Evolutionary conservation across 2,329 filamentous ascomycete species (phyloP).

Genomic region (Trichophyton benhamiae): DNA sequence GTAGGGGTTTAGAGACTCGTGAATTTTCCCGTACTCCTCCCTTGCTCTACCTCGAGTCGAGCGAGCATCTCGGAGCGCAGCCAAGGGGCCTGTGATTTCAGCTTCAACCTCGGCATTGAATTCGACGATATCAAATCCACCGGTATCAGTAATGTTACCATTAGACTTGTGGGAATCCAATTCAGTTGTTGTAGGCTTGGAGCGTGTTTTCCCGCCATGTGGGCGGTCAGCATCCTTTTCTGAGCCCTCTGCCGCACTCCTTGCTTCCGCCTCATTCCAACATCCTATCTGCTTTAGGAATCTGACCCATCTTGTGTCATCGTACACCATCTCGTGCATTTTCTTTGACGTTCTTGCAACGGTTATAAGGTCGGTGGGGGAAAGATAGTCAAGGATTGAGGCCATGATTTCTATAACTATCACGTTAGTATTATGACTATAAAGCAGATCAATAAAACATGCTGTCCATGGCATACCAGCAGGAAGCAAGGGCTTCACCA

Average conservation of each 20-base stretch:
- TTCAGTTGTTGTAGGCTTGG: not conserved
- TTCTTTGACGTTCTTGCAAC: slow-evolving; percentile 75
- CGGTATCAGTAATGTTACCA: slow-evolving; percentile 30
- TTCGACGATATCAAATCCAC: slow-evolving; percentile 71
- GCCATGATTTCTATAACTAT: slow-evolving; percentile 62
- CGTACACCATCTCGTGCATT: slow-evolving; percentile 96
- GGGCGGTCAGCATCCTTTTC: slow-evolving; percentile 38
- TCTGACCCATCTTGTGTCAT: slow-evolving; percentile 89
- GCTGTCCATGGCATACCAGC: slow-evolving; percentile 48
- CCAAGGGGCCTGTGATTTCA: slow-evolving; percentile 43
- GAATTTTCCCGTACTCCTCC: slow-evolving; percentile 81
- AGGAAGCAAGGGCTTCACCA: slow-evolving; percentile 65
- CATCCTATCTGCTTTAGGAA: slow-evolving; percentile 74
- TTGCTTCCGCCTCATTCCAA: slow-evolving; percentile 83
- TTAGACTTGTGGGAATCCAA: not conserved
- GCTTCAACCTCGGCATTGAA: slow-evolving; percentile 35
- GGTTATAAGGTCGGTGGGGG: slow-evolving; percentile 69
- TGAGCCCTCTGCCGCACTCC: slow-evolving; percentile 56
- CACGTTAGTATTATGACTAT: slow-evolving; percentile 10
- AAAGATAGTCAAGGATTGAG: slow-evolving; percentile 77
- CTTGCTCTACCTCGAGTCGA: slow-evolving; percentile 77
- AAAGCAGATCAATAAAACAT: not conserved
- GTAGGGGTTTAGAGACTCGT: slow-evolving; percentile 76
- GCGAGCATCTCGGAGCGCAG: slow-evolving; percentile 55
- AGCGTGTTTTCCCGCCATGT: not conserved